Evolutionary conservation across 345 rosid species (phyloP).

Genomic region (Hirschfeldia incana): DNA sequence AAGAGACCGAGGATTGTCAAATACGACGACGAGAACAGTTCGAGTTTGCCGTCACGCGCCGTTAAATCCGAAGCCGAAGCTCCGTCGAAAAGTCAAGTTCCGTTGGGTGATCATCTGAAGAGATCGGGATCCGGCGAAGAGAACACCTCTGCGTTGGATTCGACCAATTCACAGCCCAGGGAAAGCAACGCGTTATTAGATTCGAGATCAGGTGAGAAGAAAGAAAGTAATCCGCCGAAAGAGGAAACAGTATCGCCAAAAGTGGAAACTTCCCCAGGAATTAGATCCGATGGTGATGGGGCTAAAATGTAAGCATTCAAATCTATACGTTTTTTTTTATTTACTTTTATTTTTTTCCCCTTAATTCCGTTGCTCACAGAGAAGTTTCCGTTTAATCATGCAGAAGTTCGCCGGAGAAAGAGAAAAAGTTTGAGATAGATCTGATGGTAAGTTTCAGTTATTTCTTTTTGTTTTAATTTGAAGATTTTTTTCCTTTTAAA

Average conservation of each 20-base stretch:
- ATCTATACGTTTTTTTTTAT: neutral
- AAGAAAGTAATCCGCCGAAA: constrained; percentile 45
- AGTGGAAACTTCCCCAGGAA: constrained; percentile 54
- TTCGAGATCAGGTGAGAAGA: constrained; percentile 51
- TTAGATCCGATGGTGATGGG: constrained; percentile 54
- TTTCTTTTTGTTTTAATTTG: neutral
- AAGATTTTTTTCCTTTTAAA: neutral
- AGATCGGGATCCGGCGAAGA: constrained; percentile 49
- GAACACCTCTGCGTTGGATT: constrained; percentile 46
- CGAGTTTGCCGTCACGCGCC: constrained; percentile 46
- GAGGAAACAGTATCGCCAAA: constrained; percentile 60
- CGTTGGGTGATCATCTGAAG: constrained; percentile 47
- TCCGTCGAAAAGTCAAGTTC: constrained; percentile 48
- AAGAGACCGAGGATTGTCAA: constrained; percentile 82
- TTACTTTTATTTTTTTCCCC: neutral
- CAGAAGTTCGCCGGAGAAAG: constrained; percentile 42
- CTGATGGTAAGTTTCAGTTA: constrained; percentile 69
- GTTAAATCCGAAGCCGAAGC: constrained; percentile 61
- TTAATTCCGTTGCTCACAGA: neutral
- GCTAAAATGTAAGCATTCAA: constrained; percentile 58
- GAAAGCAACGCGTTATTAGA: constrained; percentile 36
- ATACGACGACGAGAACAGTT: constrained; percentile 76
- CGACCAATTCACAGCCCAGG: constrained; percentile 26
- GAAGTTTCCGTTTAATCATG: constrained; percentile 26
- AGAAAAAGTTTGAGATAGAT: constrained; percentile 94